Evolutionary conservation across 495 filamentous ascomycete genomes (phyloP).

Genomic region (Tuber calosporum): DNA sequence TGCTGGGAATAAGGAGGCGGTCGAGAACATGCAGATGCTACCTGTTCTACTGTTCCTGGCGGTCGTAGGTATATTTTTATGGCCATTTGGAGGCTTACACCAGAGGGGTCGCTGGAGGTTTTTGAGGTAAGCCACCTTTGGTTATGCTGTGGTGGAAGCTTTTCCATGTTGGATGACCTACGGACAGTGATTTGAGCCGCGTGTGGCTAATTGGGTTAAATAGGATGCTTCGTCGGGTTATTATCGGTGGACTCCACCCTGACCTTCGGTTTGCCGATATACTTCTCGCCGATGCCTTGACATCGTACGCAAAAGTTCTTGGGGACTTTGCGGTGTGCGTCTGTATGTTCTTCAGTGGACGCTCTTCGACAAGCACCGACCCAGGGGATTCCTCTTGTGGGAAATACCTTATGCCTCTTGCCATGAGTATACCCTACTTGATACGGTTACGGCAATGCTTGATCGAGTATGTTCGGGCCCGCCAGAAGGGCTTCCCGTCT

Average conservation of each 20-base stretch:
- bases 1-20: conserved; percentile 56
- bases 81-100: conserved; percentile 64
- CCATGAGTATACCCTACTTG: conserved; percentile 70
- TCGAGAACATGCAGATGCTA: conserved; percentile 68
- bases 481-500: conserved; percentile 45
- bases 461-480: conserved; percentile 74
- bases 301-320: conserved; percentile 84
- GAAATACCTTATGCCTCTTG: conserved; percentile 63
- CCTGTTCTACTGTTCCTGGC: conserved; percentile 71
- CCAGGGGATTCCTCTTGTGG: conserved; percentile 78
- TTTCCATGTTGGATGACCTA: conserved; percentile 79
- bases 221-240: conserved; percentile 37
- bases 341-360: conserved; percentile 77
- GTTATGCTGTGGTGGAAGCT: conserved; percentile 52
- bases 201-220: background rate
- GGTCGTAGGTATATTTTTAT: conserved; percentile 60
- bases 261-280: conserved; percentile 69
- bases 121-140: conserved; percentile 49
- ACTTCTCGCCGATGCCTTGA: conserved; percentile 87
- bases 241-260: conserved; percentile 38
- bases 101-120: conserved; percentile 68
- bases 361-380: conserved; percentile 61
- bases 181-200: conserved; percentile 28
- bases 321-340: conserved; percentile 80
- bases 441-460: conserved; percentile 90